Evolutionary conservation across 148 eudicot genomes (phyloP).

Genomic region (Camellia granthamiana): DNA sequence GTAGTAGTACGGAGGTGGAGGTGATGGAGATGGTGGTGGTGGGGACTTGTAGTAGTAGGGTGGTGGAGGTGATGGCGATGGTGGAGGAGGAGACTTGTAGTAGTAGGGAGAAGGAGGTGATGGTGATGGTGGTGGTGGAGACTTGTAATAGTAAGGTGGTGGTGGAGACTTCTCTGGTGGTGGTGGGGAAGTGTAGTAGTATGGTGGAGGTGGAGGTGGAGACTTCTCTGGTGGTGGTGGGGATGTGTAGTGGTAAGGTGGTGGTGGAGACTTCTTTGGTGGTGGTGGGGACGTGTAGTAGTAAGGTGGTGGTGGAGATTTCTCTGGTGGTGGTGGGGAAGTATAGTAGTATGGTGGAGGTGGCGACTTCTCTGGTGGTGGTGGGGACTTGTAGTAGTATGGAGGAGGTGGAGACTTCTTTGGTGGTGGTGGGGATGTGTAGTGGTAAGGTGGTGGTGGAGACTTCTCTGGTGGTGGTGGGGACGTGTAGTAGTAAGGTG

Average conservation of each 20-base stretch:
- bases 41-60: no score
- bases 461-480: constrained; percentile 35
- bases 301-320: constrained; percentile 26
- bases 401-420: constrained; percentile 28
- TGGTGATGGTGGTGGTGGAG: neutral
- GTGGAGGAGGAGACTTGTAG: no score
- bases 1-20: no score
- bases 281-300: constrained; percentile 33
- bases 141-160: constrained; percentile 20
- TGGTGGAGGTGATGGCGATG: no score
- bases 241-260: neutral
- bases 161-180: constrained; percentile 31
- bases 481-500: constrained; percentile 28
- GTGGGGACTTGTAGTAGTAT: constrained; percentile 24
- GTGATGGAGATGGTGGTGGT: no score
- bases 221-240: constrained; percentile 23
- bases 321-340: constrained; percentile 35
- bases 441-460: constrained; percentile 32
- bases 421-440: constrained; percentile 37
- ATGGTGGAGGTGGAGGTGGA: constrained; percentile 36
- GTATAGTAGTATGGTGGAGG: constrained; percentile 22
- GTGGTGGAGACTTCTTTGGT: constrained; percentile 12
- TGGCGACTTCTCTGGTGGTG: constrained; percentile 21
- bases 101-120: no score
- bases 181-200: constrained; percentile 39